Conservation (phyloP, 306 rosid genomes). For the Sicyos edulis region DNA sequence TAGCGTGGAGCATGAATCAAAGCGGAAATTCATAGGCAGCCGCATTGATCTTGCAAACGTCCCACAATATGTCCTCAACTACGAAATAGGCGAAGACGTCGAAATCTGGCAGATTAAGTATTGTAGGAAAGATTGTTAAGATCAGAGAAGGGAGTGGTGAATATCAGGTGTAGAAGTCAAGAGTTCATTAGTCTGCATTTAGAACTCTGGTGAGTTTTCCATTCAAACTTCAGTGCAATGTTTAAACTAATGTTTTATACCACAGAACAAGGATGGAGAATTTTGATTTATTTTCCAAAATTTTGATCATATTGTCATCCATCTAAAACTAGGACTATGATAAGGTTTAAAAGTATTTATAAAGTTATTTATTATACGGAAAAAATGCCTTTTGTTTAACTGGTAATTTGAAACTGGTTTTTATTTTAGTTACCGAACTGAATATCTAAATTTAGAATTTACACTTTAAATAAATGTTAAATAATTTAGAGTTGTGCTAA, state of each 20-base stretch:
- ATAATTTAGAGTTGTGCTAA: background rate
- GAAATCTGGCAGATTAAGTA: constrained; percentile 78
- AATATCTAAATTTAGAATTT: background rate
- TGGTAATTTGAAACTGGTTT: too few species aligned
- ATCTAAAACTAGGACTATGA: background rate
- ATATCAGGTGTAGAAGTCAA: background rate
- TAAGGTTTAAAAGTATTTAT: background rate
- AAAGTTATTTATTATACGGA: background rate
- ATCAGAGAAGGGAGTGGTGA: background rate
- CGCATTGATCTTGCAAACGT: constrained; percentile 46
- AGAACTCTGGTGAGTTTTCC: constrained; percentile 12
- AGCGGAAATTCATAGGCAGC: constrained; percentile 50
- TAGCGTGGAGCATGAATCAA: constrained; percentile 17
- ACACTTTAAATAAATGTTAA: too few species aligned
- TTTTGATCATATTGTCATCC: background rate
- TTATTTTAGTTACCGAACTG: too few species aligned
- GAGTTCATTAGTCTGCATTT: background rate
- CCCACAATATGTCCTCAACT: constrained; percentile 60
- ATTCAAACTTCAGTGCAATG: background rate
- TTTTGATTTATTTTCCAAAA: background rate
- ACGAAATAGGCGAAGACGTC: constrained; percentile 64
- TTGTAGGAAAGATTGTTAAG: background rate
- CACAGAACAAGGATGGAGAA: background rate
- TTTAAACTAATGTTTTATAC: background rate
- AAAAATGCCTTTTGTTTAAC: too few species aligned